Base-by-base conservation (phyloP, 805 yeast species). In the Ogataea paradorogensis region DNA sequence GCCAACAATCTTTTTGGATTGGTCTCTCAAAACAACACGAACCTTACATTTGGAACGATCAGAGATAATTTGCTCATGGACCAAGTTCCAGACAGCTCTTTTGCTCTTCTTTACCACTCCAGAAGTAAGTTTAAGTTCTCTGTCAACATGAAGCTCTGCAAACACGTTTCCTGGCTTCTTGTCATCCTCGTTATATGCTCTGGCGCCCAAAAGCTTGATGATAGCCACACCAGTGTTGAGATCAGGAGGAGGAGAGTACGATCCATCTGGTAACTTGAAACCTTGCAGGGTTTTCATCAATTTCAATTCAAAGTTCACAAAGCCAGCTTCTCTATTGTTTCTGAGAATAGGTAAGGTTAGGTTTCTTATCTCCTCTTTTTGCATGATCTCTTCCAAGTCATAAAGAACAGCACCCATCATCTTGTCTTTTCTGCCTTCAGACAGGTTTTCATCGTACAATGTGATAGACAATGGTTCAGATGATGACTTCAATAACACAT, bases 171-270 rank as follows among this genome's bases (percentile, higher is more conserved):
- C 67, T 41, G 78, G 78, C 43, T 69, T 75, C 11, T 51, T 51
- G 22, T 62, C 67, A 34, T 64, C 67, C 23, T 50, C 53, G 27
- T 62, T 51, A 59, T 71, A 69, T 41, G 70, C 76, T 65, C 87
- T 78, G 18, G 84, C 82, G 50, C 79, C 84, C 22, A 68, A 57
- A 33, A 86, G 63, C 44, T 80, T 83, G 50, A 91, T 66, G 53
- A 80, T 73, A 15, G 83, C 78, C 52, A 95, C 81, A 73, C 99
- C 99, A 11, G 97, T 88, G 65, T 91, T 91, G 59, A 87, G 76
- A 50, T 88, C 96, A 31, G 96, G 96, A 32, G 95, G 85, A 33
- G 95, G 88, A 49, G 80, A 82, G 38, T 75, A 70, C 2, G 90
- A 82, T 35, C 96, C 96, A 62, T 88, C 96, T 3, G 86, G 82